Percentiles rank a stretch among this genome's conserved stretches.
Conservation (phyloP, 805 yeast species). For the Ogataea degrootiae region DNA sequence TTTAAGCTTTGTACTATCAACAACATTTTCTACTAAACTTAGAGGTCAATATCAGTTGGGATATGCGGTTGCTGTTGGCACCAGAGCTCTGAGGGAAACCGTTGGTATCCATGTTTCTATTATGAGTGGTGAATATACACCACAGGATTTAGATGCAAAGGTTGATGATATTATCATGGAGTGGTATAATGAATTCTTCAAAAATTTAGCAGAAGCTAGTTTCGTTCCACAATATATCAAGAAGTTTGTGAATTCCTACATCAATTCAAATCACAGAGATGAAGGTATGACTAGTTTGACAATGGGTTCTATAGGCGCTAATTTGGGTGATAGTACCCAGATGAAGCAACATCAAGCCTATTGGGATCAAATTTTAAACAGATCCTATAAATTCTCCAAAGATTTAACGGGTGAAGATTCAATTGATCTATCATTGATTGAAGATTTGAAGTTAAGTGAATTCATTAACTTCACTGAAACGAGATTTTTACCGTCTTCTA, state of each 20-base stretch:
- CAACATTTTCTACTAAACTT: constrained; percentile 40
- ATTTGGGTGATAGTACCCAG: constrained; percentile 15
- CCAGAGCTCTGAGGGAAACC: constrained; percentile 44
- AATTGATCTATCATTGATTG: constrained; percentile 31
- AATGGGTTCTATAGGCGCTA: constrained; percentile 19
- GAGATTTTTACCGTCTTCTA: constrained; percentile 34
- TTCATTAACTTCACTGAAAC: constrained; percentile 34
- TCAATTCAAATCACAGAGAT: constrained; percentile 12
- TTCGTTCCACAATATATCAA: constrained; percentile 33
- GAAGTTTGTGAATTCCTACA: constrained; percentile 32
- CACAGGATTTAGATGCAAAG: constrained; percentile 37
- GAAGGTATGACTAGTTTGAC: constrained; percentile 25
- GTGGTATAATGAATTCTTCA: constrained; percentile 33
- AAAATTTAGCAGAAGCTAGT: constrained; percentile 27
- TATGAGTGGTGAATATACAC: constrained; percentile 45
- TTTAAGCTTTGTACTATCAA: constrained; percentile 41
- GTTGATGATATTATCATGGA: constrained; percentile 44
- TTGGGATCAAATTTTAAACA: constrained; percentile 47
- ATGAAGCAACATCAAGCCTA: constrained; percentile 40
- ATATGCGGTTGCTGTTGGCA: constrained; percentile 56
- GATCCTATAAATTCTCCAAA: constrained; percentile 37
- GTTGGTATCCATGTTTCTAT: constrained; percentile 56
- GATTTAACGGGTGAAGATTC: constrained; percentile 26
- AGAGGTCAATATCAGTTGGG: constrained; percentile 58
- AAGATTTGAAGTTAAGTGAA: constrained; percentile 26